phyloP scores from a whole-genome alignment of 2,329 filamentous ascomycete species.

The Venturia pyrina region DNA sequence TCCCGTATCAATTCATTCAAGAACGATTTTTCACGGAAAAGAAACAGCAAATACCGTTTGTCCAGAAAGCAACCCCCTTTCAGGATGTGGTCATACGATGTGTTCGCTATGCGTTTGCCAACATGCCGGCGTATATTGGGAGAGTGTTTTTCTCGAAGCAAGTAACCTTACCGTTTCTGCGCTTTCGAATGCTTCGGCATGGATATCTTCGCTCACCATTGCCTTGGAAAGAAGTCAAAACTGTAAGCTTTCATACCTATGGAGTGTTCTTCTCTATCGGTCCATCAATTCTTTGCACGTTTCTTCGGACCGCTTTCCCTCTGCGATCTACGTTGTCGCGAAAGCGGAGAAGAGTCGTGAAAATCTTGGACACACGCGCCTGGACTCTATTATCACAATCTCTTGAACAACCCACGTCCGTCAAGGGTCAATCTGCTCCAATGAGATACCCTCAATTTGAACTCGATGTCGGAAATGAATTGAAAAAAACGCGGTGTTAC shows the following conservation, averaged over 20 bases:
- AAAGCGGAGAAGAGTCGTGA: no score
- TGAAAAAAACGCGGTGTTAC: no score
- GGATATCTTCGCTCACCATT: slow-evolving; percentile 54
- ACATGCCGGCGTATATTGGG: slow-evolving; percentile 57
- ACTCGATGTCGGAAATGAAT: no score
- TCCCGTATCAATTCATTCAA: slow-evolving; percentile 49
- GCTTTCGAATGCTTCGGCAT: slow-evolving; percentile 66
- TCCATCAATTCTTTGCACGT: background rate
- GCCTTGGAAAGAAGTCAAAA: slow-evolving; percentile 43
- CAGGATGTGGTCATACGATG: slow-evolving; percentile 70
- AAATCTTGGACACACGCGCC: no score
- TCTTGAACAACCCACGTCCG: no score
- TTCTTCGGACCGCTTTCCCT: background rate
- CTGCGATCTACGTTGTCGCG: no score
- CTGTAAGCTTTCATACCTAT: background rate
- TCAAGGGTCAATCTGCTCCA: no score
- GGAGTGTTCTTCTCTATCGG: background rate
- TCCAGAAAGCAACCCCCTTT: slow-evolving; percentile 60
- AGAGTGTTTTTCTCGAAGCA: slow-evolving; percentile 68
- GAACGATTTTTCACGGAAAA: slow-evolving; percentile 45
- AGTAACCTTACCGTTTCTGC: slow-evolving; percentile 63
- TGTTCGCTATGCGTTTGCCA: slow-evolving; percentile 67
- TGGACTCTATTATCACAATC: no score
- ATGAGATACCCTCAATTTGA: no score
- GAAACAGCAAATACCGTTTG: slow-evolving; percentile 48